Evolutionary conservation across 2,329 filamentous ascomycete genomes (phyloP).

Genomic region (Sclerotinia trifoliorum): DNA sequence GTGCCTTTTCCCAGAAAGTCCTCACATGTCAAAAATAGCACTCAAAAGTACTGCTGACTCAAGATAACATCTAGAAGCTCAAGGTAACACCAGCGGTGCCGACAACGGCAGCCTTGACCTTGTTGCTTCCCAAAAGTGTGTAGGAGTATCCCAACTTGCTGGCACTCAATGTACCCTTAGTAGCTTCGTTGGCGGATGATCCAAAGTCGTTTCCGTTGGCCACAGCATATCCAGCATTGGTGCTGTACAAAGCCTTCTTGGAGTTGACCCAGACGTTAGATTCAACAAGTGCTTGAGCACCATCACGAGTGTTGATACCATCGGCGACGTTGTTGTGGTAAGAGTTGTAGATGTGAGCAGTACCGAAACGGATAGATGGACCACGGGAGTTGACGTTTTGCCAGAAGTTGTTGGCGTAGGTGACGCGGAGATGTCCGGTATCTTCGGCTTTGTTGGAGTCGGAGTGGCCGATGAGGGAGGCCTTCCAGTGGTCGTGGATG

Average conservation of each 20-base stretch:
- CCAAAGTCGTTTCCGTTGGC: constrained; percentile 49
- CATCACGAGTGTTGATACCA: constrained; percentile 55
- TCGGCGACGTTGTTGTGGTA: constrained; percentile 18
- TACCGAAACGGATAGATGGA: constrained; percentile 17
- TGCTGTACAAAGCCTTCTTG: constrained; percentile 40
- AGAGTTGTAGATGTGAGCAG: constrained; percentile 13
- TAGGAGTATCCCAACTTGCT: constrained; percentile 51
- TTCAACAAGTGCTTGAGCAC: constrained; percentile 58
- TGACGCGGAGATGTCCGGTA: constrained; percentile 35
- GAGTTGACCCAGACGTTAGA: constrained; percentile 50
- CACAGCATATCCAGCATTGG: constrained; percentile 44
- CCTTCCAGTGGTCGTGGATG: constrained; percentile 45
- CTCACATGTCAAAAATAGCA: not conserved
- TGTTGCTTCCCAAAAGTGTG: constrained; percentile 49
- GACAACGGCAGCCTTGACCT: constrained; percentile 44
- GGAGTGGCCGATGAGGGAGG: constrained; percentile 37
- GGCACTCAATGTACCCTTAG: constrained; percentile 46
- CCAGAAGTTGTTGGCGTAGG: constrained; percentile 32
- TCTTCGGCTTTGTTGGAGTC: constrained; percentile 36
- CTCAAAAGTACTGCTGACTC: not conserved
- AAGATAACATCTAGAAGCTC: constrained; percentile 31
- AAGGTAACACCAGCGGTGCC: constrained; percentile 41
- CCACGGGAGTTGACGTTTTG: constrained; percentile 19
- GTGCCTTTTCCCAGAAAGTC: not conserved
- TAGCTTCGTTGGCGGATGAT: constrained; percentile 48